Base-by-base conservation (phyloP, 495 filamentous ascomycete species). In the Penicillium atrosanguineum region DNA sequence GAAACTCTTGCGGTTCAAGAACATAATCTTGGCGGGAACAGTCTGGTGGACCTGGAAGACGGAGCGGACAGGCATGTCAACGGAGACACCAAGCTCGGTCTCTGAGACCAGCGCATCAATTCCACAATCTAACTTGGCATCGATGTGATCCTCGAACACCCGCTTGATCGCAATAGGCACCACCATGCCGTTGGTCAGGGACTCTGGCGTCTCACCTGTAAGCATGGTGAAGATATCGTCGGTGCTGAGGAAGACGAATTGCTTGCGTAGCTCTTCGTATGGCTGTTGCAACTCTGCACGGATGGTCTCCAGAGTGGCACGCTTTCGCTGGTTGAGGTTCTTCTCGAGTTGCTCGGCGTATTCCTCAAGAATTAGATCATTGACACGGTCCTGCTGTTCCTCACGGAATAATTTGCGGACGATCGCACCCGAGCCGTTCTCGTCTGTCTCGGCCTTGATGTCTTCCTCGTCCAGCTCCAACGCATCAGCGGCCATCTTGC, bases 401-500 rank as follows among this genome's bases (percentile, higher is more conserved):
- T 96, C 91, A 62, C 87, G 88, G 69, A 97, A 87, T 7, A 98
- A 81, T 69, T 90, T 92, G 51, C 93, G 87, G 50, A 98, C 89
- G 53, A 97, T 89, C 7, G 92, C 94, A 31, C 88, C 89, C 0
- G 85, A 77, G 1, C 94, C 94, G 48, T 89, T 87, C 62, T 95
- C 90, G 57, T 94, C 87, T 7, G 85, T 86, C 70, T 97, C 93
- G 0, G 88, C 91, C 69, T 96, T 93, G 68, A 97, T 88, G 65
- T 98, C 94, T 71, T 98, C 94, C 69, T 98, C 94, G 61, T 98
- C 95, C 58, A 97, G 72, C 65, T 96, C 92, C 41, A 97, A 75
- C 39, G 94, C 95, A 78, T 98, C 94, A 14, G 95, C 94, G 20
- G 94, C 95, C 86, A 97, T 97, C 69, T 98, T 98, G 47, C 92